Base-by-base conservation (phyloP, 768 basidiomycete genomes). In the Trametes gibbosa region DNA sequence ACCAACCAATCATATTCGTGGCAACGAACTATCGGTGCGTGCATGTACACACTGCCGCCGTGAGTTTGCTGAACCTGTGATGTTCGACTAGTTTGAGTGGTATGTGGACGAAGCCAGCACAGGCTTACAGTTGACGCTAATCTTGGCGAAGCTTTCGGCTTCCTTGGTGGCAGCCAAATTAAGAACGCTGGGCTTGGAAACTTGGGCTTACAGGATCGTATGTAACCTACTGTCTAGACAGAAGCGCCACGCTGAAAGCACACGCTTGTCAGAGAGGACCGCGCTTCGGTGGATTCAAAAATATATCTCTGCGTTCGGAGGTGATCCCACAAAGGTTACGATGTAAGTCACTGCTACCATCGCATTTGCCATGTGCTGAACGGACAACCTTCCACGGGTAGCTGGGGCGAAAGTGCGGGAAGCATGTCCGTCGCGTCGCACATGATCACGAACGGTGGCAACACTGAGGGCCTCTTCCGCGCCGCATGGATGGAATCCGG, bases 1-100 rank as follows among this genome's bases (percentile, higher is more conserved):
- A 71, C 9, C 61, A 78, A 53, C 81, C 81, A 5, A 72, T 83
- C n/a, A 72, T 83, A 2, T 82, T 77, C 58, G 81, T 81, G 3
- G 78, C 75, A 43, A 77, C 82, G 75, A 84, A 84, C 63, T 83
- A 83, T 64, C 63, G 75, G 61, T 65, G 42, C 2, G 68, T 50
- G 1, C 8, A 16, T 7, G 4, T 29, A 7, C 5, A 2, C 24
- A 19, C 2, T 1, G 2, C n/a, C 10, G 5, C 7, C 46, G 25
- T 17, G 4, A 43, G 29, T 4, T 6, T 3, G 5, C 23, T 14
- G 13, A 41, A 14, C 21, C 39, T 25, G 16, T 49, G 7, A 32
- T 34, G 5, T 16, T 7, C 13, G 8, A 21, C 6, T 21, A 45
- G 43, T 21, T 21, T 45, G 21, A 45, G 43, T 21, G 43, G 43